Percentiles rank a stretch among this genome's conserved stretches.
phyloP scores from a whole-genome alignment of 805 yeast genomes.

The Candida multigemmis region DNA sequence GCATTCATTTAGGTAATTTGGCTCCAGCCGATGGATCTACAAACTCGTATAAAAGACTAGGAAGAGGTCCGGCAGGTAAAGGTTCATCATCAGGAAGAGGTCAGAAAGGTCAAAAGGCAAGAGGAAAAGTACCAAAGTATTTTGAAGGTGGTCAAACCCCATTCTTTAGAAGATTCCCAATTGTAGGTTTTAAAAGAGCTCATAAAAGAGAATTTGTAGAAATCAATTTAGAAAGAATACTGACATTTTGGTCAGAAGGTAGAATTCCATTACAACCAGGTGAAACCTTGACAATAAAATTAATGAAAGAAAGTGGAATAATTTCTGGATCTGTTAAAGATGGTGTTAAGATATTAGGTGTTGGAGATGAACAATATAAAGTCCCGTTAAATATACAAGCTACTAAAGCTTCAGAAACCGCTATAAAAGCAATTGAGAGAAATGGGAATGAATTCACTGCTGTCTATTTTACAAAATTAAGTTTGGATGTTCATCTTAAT shows the following conservation, averaged over 20 bases:
- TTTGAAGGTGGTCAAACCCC: conserved; percentile 99
- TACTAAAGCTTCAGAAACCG: conserved; percentile 66
- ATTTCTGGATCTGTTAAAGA: conserved; percentile 62
- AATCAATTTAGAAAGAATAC: conserved; percentile 62
- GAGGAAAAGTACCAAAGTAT: conserved; percentile 85
- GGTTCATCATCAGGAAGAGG: conserved; percentile 98
- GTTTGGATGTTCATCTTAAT: conserved; percentile 64
- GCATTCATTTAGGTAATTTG: conserved; percentile 46
- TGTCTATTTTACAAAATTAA: conserved; percentile 51
- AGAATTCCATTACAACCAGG: conserved; percentile 50
- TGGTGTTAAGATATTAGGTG: conserved; percentile 77
- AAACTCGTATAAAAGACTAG: conserved; percentile 59
- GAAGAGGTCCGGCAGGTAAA: conserved; percentile 91
- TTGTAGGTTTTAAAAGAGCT: conserved; percentile 73
- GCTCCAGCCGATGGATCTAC: conserved; percentile 58
- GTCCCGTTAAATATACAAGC: conserved; percentile 74
- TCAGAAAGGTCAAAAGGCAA: conserved; percentile 97
- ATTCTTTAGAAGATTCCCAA: conserved; percentile 73
- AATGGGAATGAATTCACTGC: conserved; percentile 72
- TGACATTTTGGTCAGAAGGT: conserved; percentile 59
- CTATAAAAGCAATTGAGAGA: conserved; percentile 63
- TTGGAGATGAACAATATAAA: conserved; percentile 41
- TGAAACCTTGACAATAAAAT: conserved; percentile 64
- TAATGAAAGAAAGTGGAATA: conserved; percentile 67
- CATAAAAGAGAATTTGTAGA: conserved; percentile 44